Evolutionary conservation across 495 filamentous ascomycete species (phyloP), one percentile per base, ranked within the genome.

Genomic region (Aspergillus incahuasiensis): DNA sequence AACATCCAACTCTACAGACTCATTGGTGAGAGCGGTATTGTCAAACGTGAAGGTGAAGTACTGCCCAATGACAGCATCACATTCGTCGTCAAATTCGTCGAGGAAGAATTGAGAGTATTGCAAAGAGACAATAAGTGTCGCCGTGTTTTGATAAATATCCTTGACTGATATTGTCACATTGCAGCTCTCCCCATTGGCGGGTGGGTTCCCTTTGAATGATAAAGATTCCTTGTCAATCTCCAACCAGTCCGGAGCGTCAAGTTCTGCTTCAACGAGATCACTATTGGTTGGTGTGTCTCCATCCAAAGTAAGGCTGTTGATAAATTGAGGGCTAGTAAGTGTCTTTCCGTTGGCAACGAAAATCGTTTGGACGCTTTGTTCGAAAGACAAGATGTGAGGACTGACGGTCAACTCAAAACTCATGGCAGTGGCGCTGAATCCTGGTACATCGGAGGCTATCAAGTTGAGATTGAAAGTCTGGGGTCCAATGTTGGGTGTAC

Each of bases 381-480:
- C 76, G 62, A 88, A 88, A 11, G 74, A 74, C 43, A 94, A 69
- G 48, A 84, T 72, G 66, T 91, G 88, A 38, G 73, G 79, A 39
- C 84, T 86, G 44, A 95, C 82, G 1, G 85, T 74, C 19, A 96
- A 74, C 16, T 83, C 77, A 63, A 96, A 95, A 2, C 69, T 67
- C 48, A 82, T 60, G n/a, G 80, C 77, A 6, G 83, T 79, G 0
- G 81, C 88, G 32, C 85, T 78, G 67, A 91, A 96, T 5, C 89
- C 90, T 43, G 79, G 74, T 30, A 92, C 84, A 65, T 95, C 88
- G 9, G 88, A 92, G 12, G 88, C 90, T 47, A 94, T 82, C 12
- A 96, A 72, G 56, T 83, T 76, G 52, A 97, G 80, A 13, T 77
- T 79, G 61, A 91, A 95, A 0, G 70, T 76, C 62, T 94, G 86